Conservation (phyloP, 1,284 basidiomycete species). For the Apiotrichum brassicae region DNA sequence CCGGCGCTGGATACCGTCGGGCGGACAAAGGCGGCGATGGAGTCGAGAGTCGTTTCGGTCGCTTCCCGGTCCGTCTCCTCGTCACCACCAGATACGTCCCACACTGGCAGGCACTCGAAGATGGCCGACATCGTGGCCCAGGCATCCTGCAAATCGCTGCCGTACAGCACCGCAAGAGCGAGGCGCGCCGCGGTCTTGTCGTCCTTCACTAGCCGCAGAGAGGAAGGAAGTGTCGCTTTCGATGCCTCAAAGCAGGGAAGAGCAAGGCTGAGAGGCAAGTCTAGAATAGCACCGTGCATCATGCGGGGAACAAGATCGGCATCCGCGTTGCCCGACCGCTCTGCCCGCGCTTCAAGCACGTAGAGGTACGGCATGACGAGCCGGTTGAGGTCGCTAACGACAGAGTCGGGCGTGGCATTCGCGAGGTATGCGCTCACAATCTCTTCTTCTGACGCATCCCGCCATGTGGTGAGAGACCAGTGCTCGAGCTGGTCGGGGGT, state of each 20-base stretch:
- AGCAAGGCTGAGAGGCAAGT: conserved; percentile 59
- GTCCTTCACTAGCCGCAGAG: conserved; percentile 66
- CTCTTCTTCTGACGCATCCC: conserved; percentile 56
- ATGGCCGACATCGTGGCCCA: conserved; percentile 81
- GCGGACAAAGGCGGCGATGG: conserved; percentile 68
- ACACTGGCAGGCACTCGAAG: conserved; percentile 89
- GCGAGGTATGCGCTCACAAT: conserved; percentile 69
- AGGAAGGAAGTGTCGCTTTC: conserved; percentile 68
- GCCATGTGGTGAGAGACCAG: conserved; percentile 72
- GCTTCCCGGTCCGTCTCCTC: conserved; percentile 60
- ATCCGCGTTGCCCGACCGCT: conserved; percentile 67
- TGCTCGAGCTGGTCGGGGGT: conserved; percentile 38
- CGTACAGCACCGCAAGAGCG: conserved; percentile 83
- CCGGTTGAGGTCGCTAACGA: conserved; percentile 64
- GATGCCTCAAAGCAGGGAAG: conserved; percentile 78
- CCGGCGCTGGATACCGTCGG: conserved; percentile 61
- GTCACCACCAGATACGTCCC: conserved; percentile 59
- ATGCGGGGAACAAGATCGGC: conserved; percentile 53
- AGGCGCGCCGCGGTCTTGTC: conserved; percentile 77
- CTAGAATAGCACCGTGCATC: conserved; percentile 69
- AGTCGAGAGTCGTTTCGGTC: conserved; percentile 68
- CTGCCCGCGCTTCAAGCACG: conserved; percentile 75
- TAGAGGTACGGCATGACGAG: conserved; percentile 86
- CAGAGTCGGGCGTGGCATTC: conserved; percentile 58
- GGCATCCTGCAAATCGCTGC: conserved; percentile 60